Evolutionary conservation across 805 yeast species (phyloP), one percentile per base, ranked within the genome.

Genomic region (Pichia cabralensis): DNA sequence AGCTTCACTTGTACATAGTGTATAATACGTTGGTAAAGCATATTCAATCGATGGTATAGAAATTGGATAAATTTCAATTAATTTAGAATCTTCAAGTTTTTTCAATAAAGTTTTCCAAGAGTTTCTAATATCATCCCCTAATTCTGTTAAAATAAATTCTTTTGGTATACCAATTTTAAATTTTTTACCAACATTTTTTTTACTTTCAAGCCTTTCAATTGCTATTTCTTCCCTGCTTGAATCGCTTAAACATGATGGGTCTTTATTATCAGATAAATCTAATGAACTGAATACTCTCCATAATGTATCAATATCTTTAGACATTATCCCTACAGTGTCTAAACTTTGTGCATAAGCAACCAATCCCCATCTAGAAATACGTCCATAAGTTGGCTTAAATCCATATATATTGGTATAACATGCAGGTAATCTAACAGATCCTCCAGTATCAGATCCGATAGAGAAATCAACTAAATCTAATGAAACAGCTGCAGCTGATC

Each of bases 361-460:
- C 8, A 92, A 84, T 2, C 98, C 99, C 76, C 84, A 78, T 37
- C 99, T 63, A 0, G 96, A 86, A 2, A 92, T 62, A 25, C 95
- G 65, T 0, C 98, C 98, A 54, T 92, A 92, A 0, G 92, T 69
- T 1, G 98, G 98, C 55, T 92, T 92, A 61, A 85, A 85, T 1
- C 98, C 98, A 21, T 74, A 60, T 0, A 80, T 67, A 2, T 88
- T 83, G 45, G 89, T 78, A 53, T 80, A 85, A 14, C 94, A 78
- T 2, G 95, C 94, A 0, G 99, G 99, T 15, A 84, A 62, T 41
- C 99, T 67, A 1, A 92, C 84, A 0, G 96, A 85, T 0, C 99
- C 99, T 5, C 99, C 99, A 0, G 99, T 92, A 49, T 92, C 99
- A 1, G 97, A 82, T 0, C 98, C 99, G 24, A 92, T 56, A 1